Base-by-base conservation (phyloP, 805 yeast species). In the Metschnikowia dekortorum region DNA sequence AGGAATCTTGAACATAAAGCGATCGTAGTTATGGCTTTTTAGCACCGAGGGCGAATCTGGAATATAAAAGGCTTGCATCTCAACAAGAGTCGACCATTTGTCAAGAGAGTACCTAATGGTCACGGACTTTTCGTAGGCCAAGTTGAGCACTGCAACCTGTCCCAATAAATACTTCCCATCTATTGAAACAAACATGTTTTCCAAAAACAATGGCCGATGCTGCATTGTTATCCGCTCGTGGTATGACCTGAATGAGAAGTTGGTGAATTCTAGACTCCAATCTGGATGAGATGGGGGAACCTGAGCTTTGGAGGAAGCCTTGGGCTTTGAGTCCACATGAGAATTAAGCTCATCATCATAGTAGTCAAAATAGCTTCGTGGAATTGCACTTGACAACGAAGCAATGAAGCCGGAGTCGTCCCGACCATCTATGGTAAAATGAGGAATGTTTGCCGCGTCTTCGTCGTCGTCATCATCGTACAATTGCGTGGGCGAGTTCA, bases 41-140 rank as follows among this genome's bases (percentile, higher is more conserved):
- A 83, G 66, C 6, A 76, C 64, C 37, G 74, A 62, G 6, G 85
- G 82, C 1, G 76, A 61, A 52, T 85, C 89, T 3, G 79, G 76
- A 2, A 77, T 73, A 67, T 80, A 89, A 3, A 62, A 56, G 4
- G 91, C 86, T 39, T 81, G 82, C 32, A 85, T 78, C 62, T 87
- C 92, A 39, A 82, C 75, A 22, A 84, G 80, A 0, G 95, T 84
- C 39, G 70, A 71, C 98, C 98, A 91, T 59, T 75, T 69, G 64
- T 92, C 89, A 55, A 83, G 73, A 0, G 96, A 81, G 68, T 89
- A 91, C 48, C 90, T 75, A 13, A 87, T 77, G 13, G 81, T 77
- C 16, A 92, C 85, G 29, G 68, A 62, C 66, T 91, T 91, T 34
- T 81, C 76, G 66, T 74, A 91, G 9, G 85, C 74, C 4, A 88